Evolutionary conservation across 495 filamentous ascomycete genomes (phyloP).

Genomic region (Hypoxylon lienhwacheense): DNA sequence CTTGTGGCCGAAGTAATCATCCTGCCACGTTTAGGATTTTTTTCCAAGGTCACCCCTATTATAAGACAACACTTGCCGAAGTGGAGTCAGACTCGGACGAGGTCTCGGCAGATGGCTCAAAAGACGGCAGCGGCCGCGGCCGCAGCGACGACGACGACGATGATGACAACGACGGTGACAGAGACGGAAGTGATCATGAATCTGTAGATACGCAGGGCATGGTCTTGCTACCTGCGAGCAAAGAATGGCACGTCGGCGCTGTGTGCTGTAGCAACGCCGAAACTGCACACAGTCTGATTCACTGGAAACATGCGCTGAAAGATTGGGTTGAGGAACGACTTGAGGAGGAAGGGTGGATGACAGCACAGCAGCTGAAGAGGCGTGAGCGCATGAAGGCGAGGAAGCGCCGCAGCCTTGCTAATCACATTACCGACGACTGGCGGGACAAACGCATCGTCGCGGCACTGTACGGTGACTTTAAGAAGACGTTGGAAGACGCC

Average conservation of each 20-base stretch:
- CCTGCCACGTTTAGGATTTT: conserved; percentile 63
- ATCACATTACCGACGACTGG: conserved; percentile 49
- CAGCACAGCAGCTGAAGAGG: conserved; percentile 45
- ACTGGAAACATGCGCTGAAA: conserved; percentile 77
- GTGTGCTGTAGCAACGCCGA: conserved; percentile 67
- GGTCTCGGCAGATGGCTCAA: too few relatives aligned
- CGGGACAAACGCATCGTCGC: conserved; percentile 28
- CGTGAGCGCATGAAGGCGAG: conserved; percentile 48
- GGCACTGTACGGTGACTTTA: conserved; percentile 43
- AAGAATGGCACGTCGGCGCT: conserved; percentile 43
- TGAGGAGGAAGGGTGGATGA: conserved; percentile 54
- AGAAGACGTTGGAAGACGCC: conserved; percentile 41
- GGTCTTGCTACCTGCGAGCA: conserved; percentile 41
- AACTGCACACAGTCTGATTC: conserved; percentile 68
- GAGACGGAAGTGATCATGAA: conserved; percentile 35
- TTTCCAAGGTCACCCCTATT: conserved; percentile 71
- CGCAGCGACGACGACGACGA: not conserved
- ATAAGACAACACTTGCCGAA: conserved; percentile 67
- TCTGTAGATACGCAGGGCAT: conserved; percentile 42
- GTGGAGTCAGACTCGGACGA: conserved; percentile 55
- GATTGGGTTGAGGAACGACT: conserved; percentile 68
- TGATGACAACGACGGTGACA: not conserved
- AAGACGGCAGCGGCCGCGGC: conserved; percentile 40
- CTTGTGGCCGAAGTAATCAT: conserved; percentile 72
- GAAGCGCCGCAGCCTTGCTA: conserved; percentile 56